Conservation (phyloP, 2,329 filamentous ascomycete genomes). For the Plenodomus lindquistii region DNA sequence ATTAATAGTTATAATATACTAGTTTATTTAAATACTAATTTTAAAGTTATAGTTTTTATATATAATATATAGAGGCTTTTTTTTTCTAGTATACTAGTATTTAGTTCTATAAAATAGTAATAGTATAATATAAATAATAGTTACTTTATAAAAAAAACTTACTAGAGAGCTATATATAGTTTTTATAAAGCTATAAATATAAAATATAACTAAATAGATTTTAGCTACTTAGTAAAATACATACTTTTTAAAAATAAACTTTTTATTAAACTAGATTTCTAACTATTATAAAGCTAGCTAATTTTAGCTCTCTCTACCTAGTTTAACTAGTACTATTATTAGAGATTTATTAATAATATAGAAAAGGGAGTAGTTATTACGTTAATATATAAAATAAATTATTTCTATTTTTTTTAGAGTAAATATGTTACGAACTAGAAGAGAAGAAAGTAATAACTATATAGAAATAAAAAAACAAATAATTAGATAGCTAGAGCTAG, state of each 20-base stretch:
- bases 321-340: too few relatives aligned
- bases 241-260: conserved; percentile 5
- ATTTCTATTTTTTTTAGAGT: conserved; percentile 12
- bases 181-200: conserved; percentile 1
- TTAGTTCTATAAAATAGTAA: conserved; percentile 5
- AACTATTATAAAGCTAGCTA: conserved; percentile 5
- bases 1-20: too few relatives aligned
- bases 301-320: background rate
- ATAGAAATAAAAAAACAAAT: too few relatives aligned
- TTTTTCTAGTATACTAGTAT: conserved; percentile 3
- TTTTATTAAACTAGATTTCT: conserved; percentile 9
- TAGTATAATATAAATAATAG: conserved; percentile 4
- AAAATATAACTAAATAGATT: background rate
- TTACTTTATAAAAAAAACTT: conserved; percentile 3
- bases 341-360: too few relatives aligned
- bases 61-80: background rate
- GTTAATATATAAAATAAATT: conserved; percentile 8
- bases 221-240: background rate
- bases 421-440: too few relatives aligned
- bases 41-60: too few relatives aligned
- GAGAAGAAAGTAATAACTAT: too few relatives aligned
- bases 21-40: too few relatives aligned
- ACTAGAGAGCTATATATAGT: conserved; percentile 2
- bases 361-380: background rate
- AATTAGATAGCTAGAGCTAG: too few relatives aligned